These are phyloP conservation scores for Xylariaceae sp. DNA, from an alignment of 2,329 filamentous ascomycete species.

Conservation along the genomic window DNA sequence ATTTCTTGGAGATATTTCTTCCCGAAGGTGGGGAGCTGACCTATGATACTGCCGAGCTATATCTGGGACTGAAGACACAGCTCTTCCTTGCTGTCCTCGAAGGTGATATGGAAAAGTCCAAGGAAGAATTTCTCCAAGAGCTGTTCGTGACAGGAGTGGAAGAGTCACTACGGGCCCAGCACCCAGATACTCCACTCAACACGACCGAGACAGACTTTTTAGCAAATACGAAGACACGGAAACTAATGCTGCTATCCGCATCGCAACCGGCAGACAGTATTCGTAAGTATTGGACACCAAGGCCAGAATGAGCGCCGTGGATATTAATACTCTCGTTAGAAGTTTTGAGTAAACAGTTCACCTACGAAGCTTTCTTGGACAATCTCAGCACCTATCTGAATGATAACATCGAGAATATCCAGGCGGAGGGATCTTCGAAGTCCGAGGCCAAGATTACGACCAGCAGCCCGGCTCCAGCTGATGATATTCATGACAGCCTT, in stretches of 20 bases:
- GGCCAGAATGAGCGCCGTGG: not conserved
- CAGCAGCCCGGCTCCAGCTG: constrained; percentile 21
- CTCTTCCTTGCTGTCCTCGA: constrained; percentile 33
- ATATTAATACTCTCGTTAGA: constrained; percentile 21
- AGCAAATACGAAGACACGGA: constrained; percentile 25
- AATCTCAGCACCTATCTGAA: constrained; percentile 32
- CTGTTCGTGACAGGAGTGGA: constrained; percentile 30
- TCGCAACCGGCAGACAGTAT: constrained; percentile 25
- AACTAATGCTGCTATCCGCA: constrained; percentile 29
- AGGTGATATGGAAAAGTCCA: constrained; percentile 24
- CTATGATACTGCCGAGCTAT: constrained; percentile 31
- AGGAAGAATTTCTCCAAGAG: constrained; percentile 28
- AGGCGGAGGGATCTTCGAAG: constrained; percentile 24
- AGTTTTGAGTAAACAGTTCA: constrained; percentile 30
- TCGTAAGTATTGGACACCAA: constrained; percentile 21
- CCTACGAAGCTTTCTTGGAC: constrained; percentile 34
- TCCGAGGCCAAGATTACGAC: constrained; percentile 20
- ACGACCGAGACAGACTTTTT: constrained; percentile 28
- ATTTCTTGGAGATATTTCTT: constrained; percentile 32
- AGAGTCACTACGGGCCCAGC: constrained; percentile 26
- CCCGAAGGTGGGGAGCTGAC: constrained; percentile 27
- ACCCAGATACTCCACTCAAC: constrained; percentile 25
- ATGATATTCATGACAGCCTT: constrained; percentile 19
- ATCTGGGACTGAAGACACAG: constrained; percentile 33
- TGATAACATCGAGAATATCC: constrained; percentile 32